Evolutionary conservation across 495 filamentous ascomycete genomes (phyloP).

Genomic region (Aspergillus olivimuriae): DNA sequence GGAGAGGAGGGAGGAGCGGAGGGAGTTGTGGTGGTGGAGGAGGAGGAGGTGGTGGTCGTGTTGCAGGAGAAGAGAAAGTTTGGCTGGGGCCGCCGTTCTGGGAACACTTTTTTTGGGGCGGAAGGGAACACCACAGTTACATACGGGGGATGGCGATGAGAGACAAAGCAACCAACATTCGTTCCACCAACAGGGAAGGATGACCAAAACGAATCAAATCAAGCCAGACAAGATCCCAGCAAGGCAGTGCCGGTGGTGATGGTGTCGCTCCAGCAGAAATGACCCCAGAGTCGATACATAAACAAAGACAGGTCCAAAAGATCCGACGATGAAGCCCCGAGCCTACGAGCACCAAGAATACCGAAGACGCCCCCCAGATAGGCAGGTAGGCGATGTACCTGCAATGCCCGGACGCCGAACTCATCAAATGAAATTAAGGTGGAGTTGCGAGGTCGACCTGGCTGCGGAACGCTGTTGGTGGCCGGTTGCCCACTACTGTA

Average conservation of each 20-base stretch:
- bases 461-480: too few species aligned
- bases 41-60: background rate
- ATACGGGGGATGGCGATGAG: background rate
- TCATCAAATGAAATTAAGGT: background rate
- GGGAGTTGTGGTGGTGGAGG: background rate
- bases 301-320: background rate
- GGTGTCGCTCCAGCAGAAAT: background rate
- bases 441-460: too few species aligned
- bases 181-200: constrained; percentile 1
- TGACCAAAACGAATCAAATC: too few species aligned
- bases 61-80: constrained; percentile 12
- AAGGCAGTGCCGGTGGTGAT: background rate
- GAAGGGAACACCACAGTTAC: constrained; percentile 12
- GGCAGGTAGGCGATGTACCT: background rate
- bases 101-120: constrained; percentile 14
- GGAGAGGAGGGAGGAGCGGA: background rate
- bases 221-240: background rate
- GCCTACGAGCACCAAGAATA: background rate
- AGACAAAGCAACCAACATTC: background rate
- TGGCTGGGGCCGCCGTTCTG: constrained; percentile 16
- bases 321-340: background rate
- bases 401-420: background rate
- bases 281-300: background rate
- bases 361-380: background rate
- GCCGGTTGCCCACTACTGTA: too few species aligned